phyloP scores from a whole-genome alignment of 192 early-diverging fungal species.

The Entomortierella beljakovae region DNA sequence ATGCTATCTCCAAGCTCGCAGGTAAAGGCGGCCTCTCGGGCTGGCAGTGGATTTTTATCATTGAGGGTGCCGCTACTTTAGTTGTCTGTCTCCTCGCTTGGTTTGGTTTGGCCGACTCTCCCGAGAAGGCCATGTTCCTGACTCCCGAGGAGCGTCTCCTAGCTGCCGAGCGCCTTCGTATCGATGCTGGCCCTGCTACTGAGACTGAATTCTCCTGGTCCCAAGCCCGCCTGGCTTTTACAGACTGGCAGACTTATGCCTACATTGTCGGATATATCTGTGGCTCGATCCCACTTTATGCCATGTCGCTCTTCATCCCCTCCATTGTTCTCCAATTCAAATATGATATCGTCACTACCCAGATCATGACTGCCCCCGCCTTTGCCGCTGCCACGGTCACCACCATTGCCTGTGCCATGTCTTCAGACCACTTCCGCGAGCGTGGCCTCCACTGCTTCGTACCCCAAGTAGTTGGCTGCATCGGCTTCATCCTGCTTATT shows the following conservation, averaged over 20 bases:
- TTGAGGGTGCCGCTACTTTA: slow-evolving; percentile 65
- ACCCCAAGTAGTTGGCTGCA: slow-evolving; percentile 32
- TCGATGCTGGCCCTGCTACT: slow-evolving; percentile 59
- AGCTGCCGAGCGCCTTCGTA: slow-evolving; percentile 41
- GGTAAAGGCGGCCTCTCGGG: slow-evolving; percentile 57
- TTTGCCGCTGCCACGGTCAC: slow-evolving; percentile 52
- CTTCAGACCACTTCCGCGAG: slow-evolving; percentile 24
- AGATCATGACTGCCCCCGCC: slow-evolving; percentile 57
- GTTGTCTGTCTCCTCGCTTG: slow-evolving; percentile 32
- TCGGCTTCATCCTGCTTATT: slow-evolving; percentile 59
- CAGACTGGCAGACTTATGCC: slow-evolving; percentile 61
- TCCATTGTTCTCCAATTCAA: slow-evolving; percentile 75
- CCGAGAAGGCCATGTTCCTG: slow-evolving; percentile 58
- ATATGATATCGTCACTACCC: slow-evolving; percentile 47
- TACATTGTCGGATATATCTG: slow-evolving; percentile 69
- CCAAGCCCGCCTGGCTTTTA: slow-evolving; percentile 59
- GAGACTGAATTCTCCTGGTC: slow-evolving; percentile 59
- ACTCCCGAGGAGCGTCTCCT: slow-evolving; percentile 54
- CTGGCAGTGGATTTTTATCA: slow-evolving; percentile 76
- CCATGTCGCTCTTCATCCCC: slow-evolving; percentile 74
- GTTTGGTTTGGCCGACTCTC: slow-evolving; percentile 58
- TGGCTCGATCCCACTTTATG: slow-evolving; percentile 68
- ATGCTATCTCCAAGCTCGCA: slow-evolving; percentile 66
- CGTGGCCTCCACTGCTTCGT: slow-evolving; percentile 58
- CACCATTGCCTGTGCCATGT: slow-evolving; percentile 19